Base-by-base conservation (phyloP, 2,329 filamentous ascomycete species). In the Aspergillus niger region DNA sequence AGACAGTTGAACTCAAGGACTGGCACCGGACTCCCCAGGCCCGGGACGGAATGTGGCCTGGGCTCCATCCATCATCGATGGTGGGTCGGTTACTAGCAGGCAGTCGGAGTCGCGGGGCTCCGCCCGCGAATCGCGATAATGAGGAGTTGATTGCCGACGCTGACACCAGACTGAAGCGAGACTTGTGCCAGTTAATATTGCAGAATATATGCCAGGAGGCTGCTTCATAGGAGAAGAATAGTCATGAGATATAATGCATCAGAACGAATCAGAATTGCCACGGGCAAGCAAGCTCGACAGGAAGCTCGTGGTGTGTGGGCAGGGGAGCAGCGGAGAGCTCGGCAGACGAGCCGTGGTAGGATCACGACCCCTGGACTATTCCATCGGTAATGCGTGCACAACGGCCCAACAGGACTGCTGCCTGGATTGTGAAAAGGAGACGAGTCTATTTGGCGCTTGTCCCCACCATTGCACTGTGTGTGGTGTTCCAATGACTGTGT, bases 281-380 rank as follows among this genome's bases (percentile, higher is more conserved):
- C 32, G 13, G 32, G 32, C 11, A 36, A 5, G 32, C 26, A 36
- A 36, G 32, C 32, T 36, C 11, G 32, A 36, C 32, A 36, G 11
- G 32, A 36, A 36, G 32, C 32, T 36, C 28, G 41, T 11, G 10
- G 4, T 44, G 41, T 22, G 41, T 17, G 41, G 50, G 60, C 61
- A 57, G 64, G 59, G 62, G 57, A 60, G 60, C 24, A 22, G 58
- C 65, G 63, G 63, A 60, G 63, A 63, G 60, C 65, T 66, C 65
- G 65, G 65, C 60, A 63, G 61, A 47, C 24, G 63, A 60, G 57
- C 63, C 65, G 65, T 63, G 65, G 63, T 62, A 58, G 44, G 49
- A 55, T 41, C 43, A 39, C 52, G 56, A 52, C 59, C 60, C 62
- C 60, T 65, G 63, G 59, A 60, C 59, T 39, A 26, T 17, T 17